Evolutionary conservation across 352 stramenopile genomes (phyloP).

Genomic region (Aphanomyces astaci): DNA sequence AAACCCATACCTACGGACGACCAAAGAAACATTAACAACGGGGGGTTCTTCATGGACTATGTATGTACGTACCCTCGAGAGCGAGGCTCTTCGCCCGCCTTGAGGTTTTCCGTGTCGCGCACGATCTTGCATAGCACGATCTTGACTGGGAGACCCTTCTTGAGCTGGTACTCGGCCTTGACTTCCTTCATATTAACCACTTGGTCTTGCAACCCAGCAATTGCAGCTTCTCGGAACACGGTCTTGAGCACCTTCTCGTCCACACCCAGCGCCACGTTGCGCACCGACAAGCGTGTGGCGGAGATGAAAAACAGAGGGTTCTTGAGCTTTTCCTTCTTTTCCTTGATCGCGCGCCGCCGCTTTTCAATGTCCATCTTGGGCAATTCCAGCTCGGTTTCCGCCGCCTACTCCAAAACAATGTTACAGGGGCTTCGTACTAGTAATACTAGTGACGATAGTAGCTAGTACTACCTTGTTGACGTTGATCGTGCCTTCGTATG

Average conservation of each 20-base stretch:
- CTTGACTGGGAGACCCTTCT: slow-evolving; percentile 43
- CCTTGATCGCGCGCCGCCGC: slow-evolving; percentile 82
- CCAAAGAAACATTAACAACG: no score
- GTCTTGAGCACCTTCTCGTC: slow-evolving; percentile 89
- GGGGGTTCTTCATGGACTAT: no score
- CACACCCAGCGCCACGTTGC: slow-evolving; percentile 75
- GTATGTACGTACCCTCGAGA: slow-evolving; percentile 46
- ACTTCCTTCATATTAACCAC: slow-evolving; percentile 79
- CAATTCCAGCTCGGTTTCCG: slow-evolving; percentile 76
- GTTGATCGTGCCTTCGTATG: slow-evolving; percentile 91
- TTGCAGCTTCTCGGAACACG: slow-evolving; percentile 77
- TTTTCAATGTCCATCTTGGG: slow-evolving; percentile 93
- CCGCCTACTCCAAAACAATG: no score
- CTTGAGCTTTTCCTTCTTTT: slow-evolving; percentile 96
- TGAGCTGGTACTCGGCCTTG: slow-evolving; percentile 40
- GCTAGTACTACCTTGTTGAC: slow-evolving; percentile 80
- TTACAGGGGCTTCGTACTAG: no score
- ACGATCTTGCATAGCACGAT: slow-evolving; percentile 79
- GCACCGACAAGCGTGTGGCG: slow-evolving; percentile 88
- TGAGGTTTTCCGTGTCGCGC: slow-evolving; percentile 57
- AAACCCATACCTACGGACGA: slow-evolving; percentile 91
- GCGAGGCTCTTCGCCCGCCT: slow-evolving; percentile 46
- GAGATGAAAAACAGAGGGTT: slow-evolving; percentile 97
- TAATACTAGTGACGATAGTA: no score
- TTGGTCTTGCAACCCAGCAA: slow-evolving; percentile 50